Conservation (phyloP, 257 asterid species). For the Misopates orontium region DNA sequence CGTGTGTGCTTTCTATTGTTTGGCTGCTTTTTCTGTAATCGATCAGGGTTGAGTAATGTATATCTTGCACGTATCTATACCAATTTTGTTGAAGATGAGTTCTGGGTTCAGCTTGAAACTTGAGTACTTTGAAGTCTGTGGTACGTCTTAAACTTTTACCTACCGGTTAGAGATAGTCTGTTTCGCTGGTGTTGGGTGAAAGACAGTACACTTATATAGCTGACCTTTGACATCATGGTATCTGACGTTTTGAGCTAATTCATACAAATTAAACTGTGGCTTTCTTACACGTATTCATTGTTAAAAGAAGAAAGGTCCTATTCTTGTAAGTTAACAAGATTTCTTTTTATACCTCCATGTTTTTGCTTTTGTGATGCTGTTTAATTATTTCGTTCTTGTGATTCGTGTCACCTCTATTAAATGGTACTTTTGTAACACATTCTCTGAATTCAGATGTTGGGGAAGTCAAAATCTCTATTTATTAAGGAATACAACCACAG, state of each 20-base stretch:
- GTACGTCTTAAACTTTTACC: neutral
- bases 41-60: too few relatives aligned
- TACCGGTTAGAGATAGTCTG: neutral
- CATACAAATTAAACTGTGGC: neutral
- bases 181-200: neutral
- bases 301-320: neutral
- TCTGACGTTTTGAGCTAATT: neutral
- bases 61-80: too few relatives aligned
- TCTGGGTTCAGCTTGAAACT: too few relatives aligned
- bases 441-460: slow-evolving; percentile 75
- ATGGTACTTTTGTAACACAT: slow-evolving; percentile 6
- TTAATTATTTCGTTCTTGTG: neutral
- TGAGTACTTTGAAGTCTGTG: too few relatives aligned
- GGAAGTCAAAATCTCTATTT: slow-evolving; percentile 82
- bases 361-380: neutral
- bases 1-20: too few relatives aligned
- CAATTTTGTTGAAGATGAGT: too few relatives aligned
- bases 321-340: neutral
- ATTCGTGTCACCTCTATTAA: slow-evolving; percentile 12
- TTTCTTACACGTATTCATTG: neutral
- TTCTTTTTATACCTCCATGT: neutral
- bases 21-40: too few relatives aligned
- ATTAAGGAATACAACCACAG: slow-evolving; percentile 94
- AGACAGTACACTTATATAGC: neutral
- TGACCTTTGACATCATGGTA: neutral